These are phyloP conservation scores for Clitocybe nebularis DNA, from an alignment of 1,284 basidiomycete genomes.

Conservation along the genomic window DNA sequence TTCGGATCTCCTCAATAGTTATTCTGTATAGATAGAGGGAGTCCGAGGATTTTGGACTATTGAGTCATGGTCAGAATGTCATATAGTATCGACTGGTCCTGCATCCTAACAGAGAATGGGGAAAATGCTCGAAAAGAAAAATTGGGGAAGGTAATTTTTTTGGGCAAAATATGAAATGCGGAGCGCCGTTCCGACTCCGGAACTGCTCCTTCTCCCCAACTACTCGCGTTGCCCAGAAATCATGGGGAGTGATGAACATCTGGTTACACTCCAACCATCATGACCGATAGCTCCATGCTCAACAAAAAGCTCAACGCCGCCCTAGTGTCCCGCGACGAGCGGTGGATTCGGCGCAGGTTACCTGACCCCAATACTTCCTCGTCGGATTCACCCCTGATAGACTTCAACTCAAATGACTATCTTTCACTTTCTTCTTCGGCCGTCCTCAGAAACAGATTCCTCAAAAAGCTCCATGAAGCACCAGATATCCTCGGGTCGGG, in stretches of 20 bases:
- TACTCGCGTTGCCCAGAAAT: not conserved
- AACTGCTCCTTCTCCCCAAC: conserved; percentile 1
- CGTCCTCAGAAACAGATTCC: conserved; percentile 53
- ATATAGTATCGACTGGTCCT: too few species aligned
- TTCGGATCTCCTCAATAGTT: too few species aligned
- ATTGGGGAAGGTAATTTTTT: too few species aligned
- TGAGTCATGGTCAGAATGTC: too few species aligned
- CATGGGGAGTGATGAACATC: not conserved
- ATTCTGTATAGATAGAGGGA: too few species aligned
- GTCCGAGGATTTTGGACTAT: too few species aligned
- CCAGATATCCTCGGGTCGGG: conserved; percentile 82
- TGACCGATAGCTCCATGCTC: not conserved
- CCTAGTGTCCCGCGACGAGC: conserved; percentile 57
- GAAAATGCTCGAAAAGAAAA: too few species aligned
- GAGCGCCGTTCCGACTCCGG: not conserved
- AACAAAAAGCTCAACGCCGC: conserved; percentile 34
- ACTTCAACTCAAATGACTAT: conserved; percentile 94
- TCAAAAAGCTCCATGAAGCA: conserved; percentile 46
- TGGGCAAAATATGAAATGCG: not conserved
- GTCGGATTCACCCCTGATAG: conserved; percentile 41
- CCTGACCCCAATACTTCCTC: conserved; percentile 41
- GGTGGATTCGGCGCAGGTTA: conserved; percentile 59
- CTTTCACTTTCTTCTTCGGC: conserved; percentile 75
- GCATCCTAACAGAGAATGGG: too few species aligned
- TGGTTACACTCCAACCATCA: not conserved